Percentiles rank a stretch among this genome's conserved stretches.
Evolutionary conservation across 164 flowering plant genomes (phyloP).

Genomic region (Vitis cinerea): DNA sequence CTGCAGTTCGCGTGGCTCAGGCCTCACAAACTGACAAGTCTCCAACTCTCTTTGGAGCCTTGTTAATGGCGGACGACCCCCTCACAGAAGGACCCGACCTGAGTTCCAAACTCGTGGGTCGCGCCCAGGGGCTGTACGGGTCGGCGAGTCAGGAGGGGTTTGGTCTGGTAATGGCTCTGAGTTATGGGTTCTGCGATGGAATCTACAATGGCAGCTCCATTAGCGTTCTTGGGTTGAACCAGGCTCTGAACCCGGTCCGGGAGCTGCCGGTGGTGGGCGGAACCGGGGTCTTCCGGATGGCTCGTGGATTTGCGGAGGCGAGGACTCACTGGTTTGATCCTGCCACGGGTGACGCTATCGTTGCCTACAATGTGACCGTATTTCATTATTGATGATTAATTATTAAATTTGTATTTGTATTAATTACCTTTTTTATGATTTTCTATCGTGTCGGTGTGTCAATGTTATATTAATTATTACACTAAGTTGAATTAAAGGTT

Average conservation of each 20-base stretch:
- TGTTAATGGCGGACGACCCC: constrained; percentile 30
- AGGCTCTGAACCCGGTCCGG: constrained; percentile 11
- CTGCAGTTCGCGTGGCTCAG: constrained; percentile 26
- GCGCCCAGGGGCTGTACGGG: constrained; percentile 33
- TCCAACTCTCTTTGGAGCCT: constrained; percentile 19
- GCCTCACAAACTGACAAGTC: constrained; percentile 12
- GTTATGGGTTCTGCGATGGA: constrained; percentile 23
- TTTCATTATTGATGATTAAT: constrained; percentile 3
- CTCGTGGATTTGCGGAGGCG: constrained; percentile 19
- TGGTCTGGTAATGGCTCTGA: constrained; percentile 15
- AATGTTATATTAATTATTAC: too few species aligned
- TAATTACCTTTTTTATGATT: neutral
- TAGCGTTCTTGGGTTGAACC: constrained; percentile 25
- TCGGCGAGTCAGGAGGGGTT: constrained; percentile 16
- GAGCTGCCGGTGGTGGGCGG: constrained; percentile 34
- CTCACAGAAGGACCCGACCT: constrained; percentile 29
- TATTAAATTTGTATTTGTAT: neutral
- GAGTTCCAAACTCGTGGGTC: constrained; percentile 29
- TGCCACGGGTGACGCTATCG: constrained; percentile 20
- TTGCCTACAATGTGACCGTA: constrained; percentile 20
- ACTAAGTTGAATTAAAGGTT: too few species aligned
- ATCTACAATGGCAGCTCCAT: constrained; percentile 34
- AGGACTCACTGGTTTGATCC: constrained; percentile 10
- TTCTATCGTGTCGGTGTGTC: neutral
- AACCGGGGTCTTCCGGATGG: constrained; percentile 27